Percentiles rank a stretch among this genome's conserved stretches.
Conservation (phyloP, 2,329 filamentous ascomycete species). For the Blastomyces gilchristii region DNA sequence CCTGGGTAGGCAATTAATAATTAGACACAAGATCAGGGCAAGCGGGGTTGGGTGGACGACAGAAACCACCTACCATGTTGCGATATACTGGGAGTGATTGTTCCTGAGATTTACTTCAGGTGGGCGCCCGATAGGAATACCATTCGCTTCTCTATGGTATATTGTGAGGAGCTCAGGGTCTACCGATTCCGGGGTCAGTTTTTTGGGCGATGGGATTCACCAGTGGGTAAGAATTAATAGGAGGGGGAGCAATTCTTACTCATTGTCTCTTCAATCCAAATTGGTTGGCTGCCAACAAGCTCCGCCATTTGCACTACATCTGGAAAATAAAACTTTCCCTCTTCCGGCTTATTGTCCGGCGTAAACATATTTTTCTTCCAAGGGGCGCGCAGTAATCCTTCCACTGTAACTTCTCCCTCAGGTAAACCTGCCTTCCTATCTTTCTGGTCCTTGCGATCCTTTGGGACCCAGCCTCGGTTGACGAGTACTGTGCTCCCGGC, state of each 20-base stretch:
- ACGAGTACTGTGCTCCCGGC: conserved; percentile 63
- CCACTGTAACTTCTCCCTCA: conserved; percentile 60
- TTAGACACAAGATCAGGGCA: conserved; percentile 3
- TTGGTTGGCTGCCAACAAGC: conserved; percentile 68
- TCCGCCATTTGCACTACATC: conserved; percentile 86
- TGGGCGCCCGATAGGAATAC: conserved; percentile 78
- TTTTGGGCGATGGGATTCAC: conserved; percentile 2
- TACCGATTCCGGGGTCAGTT: conserved; percentile 29
- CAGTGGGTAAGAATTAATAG: conserved; percentile 10
- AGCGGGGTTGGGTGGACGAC: neutral
- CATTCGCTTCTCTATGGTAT: conserved; percentile 65
- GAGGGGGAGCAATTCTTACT: conserved; percentile 41
- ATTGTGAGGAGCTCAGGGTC: conserved; percentile 68
- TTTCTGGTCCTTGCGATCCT: conserved; percentile 57
- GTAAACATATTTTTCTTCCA: conserved; percentile 99
- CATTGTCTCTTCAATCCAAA: conserved; percentile 96
- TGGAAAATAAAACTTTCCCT: conserved; percentile 86
- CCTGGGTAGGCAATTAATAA: conserved; percentile 42
- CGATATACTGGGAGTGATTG: conserved; percentile 96
- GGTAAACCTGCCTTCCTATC: conserved; percentile 56
- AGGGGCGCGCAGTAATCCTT: conserved; percentile 76
- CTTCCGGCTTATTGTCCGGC: conserved; percentile 73
- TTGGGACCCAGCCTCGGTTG: conserved; percentile 84
- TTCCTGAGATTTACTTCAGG: conserved; percentile 90
- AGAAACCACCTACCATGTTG: conserved; percentile 68